These are phyloP conservation scores for Mitragyna speciosa DNA, from an alignment of 257 asterid species.

Conservation along the genomic window DNA sequence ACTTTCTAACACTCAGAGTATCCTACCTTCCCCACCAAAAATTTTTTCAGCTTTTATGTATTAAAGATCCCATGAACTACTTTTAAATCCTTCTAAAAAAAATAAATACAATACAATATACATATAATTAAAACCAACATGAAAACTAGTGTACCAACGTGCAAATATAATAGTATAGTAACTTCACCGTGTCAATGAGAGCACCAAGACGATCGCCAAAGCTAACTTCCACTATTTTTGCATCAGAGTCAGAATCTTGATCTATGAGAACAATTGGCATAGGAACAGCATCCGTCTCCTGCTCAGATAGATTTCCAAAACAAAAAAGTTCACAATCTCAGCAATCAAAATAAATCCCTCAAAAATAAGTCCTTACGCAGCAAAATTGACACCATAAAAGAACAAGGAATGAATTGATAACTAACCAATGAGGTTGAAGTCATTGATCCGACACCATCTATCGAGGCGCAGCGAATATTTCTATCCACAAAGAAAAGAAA, in stretches of 20 bases:
- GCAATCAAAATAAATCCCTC: neutral
- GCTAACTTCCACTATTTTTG: constrained; percentile 85
- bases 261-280: constrained; percentile 85
- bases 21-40: no score
- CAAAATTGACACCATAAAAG: no score
- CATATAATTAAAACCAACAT: no score
- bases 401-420: constrained; percentile 2
- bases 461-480: constrained; percentile 50
- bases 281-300: no score
- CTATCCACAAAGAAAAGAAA: constrained; percentile 36
- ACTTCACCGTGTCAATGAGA: constrained; percentile 82
- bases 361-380: no score
- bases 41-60: no score
- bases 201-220: constrained; percentile 99
- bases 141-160: neutral
- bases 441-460: constrained; percentile 62
- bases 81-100: no score
- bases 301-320: constrained; percentile 50
- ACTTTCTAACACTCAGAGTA: no score
- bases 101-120: no score
- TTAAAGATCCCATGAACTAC: no score
- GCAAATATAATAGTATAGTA: constrained; percentile 9
- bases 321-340: neutral
- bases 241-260: constrained; percentile 83
- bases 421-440: constrained; percentile 56